phyloP scores from a whole-genome alignment of 371 early-diverging fungal species.

The Coemansia sp. region DNA sequence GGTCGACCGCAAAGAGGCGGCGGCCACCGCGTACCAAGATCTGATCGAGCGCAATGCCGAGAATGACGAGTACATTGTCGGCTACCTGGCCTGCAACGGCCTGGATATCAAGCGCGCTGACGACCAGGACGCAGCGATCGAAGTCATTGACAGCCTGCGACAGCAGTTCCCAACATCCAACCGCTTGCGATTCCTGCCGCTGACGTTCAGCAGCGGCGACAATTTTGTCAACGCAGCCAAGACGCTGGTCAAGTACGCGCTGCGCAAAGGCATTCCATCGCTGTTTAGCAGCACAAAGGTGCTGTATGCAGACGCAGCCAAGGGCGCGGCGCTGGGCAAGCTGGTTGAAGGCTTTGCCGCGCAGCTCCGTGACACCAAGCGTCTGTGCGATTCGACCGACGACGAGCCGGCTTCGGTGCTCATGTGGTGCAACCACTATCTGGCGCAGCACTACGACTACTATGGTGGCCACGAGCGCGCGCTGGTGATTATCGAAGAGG shows the following conservation, averaged over 20 bases:
- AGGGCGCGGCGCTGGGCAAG: constrained; percentile 64
- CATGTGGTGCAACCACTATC: constrained; percentile 85
- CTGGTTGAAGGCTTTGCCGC: constrained; percentile 55
- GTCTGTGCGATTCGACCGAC: constrained; percentile 33
- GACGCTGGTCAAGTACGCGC: constrained; percentile 63
- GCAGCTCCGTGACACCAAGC: constrained; percentile 35
- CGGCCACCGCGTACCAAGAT: constrained; percentile 68
- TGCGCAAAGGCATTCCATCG: constrained; percentile 92
- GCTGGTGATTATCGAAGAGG: constrained; percentile 72
- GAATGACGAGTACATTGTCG: constrained; percentile 66
- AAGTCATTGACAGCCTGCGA: constrained; percentile 62
- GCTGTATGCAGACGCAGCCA: constrained; percentile 67
- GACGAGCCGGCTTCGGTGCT: constrained; percentile 79
- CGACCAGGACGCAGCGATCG: constrained; percentile 35
- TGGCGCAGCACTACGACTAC: constrained; percentile 85
- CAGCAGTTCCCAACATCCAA: constrained; percentile 80
- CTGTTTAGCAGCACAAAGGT: constrained; percentile 79
- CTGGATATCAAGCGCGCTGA: constrained; percentile 24
- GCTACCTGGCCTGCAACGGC: constrained; percentile 56
- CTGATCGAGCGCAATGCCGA: constrained; percentile 84
- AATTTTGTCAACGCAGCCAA: constrained; percentile 66
- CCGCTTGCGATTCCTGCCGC: constrained; percentile 70
- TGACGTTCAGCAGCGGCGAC: constrained; percentile 72
- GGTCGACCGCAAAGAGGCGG: constrained; percentile 66
- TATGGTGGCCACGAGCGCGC: constrained; percentile 68